phyloP scores from a whole-genome alignment of 805 yeast species.

The Lipomyces kockii region DNA sequence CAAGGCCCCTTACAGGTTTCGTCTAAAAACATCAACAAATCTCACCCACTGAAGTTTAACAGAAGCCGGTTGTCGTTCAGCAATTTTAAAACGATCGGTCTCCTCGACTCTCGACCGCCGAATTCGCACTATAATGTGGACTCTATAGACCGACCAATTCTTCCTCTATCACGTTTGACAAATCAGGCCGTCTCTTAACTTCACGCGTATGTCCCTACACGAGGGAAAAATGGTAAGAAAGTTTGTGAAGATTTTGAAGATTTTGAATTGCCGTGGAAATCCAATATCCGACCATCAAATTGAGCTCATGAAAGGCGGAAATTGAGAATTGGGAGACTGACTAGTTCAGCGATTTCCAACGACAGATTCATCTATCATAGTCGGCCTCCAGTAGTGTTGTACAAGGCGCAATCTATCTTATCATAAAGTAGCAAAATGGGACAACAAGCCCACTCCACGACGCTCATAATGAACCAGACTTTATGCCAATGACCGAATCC shows the following conservation, averaged over 20 bases:
- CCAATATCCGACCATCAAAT: conserved; percentile 39
- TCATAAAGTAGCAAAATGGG: too few species aligned
- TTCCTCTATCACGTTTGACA: conserved; percentile 20
- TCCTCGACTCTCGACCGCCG: not conserved
- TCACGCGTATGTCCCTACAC: conserved; percentile 17
- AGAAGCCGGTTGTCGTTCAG: not conserved
- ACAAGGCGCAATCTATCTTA: too few species aligned
- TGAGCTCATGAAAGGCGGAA: conserved; percentile 45
- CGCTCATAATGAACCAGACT: not conserved
- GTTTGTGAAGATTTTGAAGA: conserved; percentile 6
- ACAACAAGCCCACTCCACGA: too few species aligned
- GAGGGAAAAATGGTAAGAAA: conserved; percentile 23
- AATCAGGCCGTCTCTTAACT: conserved; percentile 1
- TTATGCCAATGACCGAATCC: not conserved
- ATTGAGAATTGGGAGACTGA: conserved; percentile 49
- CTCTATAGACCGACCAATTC: conserved; percentile 8
- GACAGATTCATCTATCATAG: conserved; percentile 45
- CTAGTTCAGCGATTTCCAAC: conserved; percentile 40
- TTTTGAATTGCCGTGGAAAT: conserved; percentile 20
- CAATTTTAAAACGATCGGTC: not conserved
- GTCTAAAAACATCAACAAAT: too few species aligned
- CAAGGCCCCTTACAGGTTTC: too few species aligned
- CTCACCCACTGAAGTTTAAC: not conserved
- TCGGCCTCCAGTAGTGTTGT: conserved; percentile 18
- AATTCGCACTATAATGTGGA: not conserved